A percentile compares a stretch with the other conserved stretches of the same genome.
Conservation (phyloP, 352 stramenopile species). For the Pythium scleroteichum region DNA sequence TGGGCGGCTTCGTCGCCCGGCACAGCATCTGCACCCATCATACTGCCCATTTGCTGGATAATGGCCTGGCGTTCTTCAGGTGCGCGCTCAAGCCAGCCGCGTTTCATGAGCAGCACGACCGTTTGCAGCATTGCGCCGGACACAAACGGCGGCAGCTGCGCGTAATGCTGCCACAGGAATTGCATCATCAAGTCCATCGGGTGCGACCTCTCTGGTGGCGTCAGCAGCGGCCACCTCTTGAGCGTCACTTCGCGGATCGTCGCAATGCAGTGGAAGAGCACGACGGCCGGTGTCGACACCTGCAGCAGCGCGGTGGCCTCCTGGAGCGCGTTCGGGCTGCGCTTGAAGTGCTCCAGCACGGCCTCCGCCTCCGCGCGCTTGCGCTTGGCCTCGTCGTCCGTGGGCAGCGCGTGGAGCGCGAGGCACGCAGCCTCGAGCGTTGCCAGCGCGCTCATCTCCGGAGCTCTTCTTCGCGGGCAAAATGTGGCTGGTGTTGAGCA, state of each 20-base stretch:
- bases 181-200: constrained; percentile 79
- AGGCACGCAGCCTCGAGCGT: constrained; percentile 66
- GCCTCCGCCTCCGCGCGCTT: constrained; percentile 62
- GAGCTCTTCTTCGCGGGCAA: background rate
- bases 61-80: constrained; percentile 51
- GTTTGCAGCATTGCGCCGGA: constrained; percentile 64
- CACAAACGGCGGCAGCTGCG: constrained; percentile 56
- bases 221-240: constrained; percentile 59
- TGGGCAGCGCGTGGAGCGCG: constrained; percentile 67
- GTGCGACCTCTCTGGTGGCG: constrained; percentile 47
- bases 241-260: constrained; percentile 78
- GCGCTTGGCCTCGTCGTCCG: constrained; percentile 42
- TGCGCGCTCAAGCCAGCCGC: constrained; percentile 75
- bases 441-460: constrained; percentile 42
- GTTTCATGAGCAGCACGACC: constrained; percentile 77
- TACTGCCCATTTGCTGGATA: constrained; percentile 71
- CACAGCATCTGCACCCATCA: constrained; percentile 37
- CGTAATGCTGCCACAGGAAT: constrained; percentile 65
- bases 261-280: constrained; percentile 83
- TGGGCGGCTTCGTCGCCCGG: background rate
- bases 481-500: constrained; percentile 19
- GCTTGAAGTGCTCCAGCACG: constrained; percentile 81
- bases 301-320: constrained; percentile 64
- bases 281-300: constrained; percentile 44
- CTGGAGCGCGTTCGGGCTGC: constrained; percentile 57